These are phyloP conservation scores for Phytophthora palmivora DNA, from an alignment of 352 stramenopile genomes.

Conservation along the genomic window DNA sequence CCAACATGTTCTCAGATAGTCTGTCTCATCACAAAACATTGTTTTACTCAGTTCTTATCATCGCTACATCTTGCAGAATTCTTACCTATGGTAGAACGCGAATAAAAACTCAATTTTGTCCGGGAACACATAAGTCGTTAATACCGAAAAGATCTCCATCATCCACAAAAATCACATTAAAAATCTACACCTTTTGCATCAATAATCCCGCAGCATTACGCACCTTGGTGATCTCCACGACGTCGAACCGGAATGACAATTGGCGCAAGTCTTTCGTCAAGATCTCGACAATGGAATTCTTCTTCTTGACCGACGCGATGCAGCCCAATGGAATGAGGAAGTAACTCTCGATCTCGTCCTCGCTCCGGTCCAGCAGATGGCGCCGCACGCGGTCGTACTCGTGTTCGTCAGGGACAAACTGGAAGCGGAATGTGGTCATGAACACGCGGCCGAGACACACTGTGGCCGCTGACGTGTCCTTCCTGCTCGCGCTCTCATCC, in stretches of 20 bases:
- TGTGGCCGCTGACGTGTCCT: slow-evolving; percentile 62
- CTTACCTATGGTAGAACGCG: slow-evolving; percentile 80
- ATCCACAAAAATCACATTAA: slow-evolving; percentile 12
- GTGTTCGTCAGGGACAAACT: slow-evolving; percentile 75
- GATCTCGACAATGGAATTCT: slow-evolving; percentile 79
- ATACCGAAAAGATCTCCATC: slow-evolving; percentile 73
- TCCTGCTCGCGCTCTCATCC: slow-evolving; percentile 62
- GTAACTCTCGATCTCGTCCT: slow-evolving; percentile 79
- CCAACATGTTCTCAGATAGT: slow-evolving; percentile 51
- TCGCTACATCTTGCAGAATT: neutral
- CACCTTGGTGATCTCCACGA: slow-evolving; percentile 74
- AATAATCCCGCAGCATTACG: neutral
- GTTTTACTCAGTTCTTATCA: neutral
- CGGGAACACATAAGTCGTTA: slow-evolving; percentile 86
- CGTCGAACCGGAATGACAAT: slow-evolving; percentile 80
- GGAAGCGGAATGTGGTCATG: slow-evolving; percentile 89
- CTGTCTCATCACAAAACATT: slow-evolving; percentile 22
- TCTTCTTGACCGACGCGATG: slow-evolving; percentile 83
- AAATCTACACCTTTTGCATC: neutral
- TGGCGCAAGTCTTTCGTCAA: slow-evolving; percentile 81
- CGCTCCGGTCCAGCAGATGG: slow-evolving; percentile 61
- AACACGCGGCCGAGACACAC: slow-evolving; percentile 76
- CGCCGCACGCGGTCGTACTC: slow-evolving; percentile 58
- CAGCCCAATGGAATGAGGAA: slow-evolving; percentile 79
- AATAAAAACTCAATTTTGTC: slow-evolving; percentile 88